Conservation (phyloP, 2,329 filamentous ascomycete species). For the Torrubiella hemipterigena region DNA sequence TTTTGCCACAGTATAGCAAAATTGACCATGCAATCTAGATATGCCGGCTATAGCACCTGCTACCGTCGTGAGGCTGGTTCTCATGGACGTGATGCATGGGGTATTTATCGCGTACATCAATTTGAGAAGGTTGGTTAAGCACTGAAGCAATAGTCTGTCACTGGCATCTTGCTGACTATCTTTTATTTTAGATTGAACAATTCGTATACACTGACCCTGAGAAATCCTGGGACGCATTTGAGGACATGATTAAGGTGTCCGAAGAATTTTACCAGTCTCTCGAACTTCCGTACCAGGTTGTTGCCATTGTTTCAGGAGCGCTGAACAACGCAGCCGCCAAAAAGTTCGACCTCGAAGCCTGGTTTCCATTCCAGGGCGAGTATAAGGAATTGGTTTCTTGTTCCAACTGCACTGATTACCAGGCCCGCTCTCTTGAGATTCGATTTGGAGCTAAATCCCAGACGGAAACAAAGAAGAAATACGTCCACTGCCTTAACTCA, state of each 20-base stretch:
- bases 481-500: conserved; percentile 86
- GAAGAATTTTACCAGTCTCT: conserved; percentile 94
- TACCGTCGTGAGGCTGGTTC: conserved; percentile 92
- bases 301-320: conserved; percentile 91
- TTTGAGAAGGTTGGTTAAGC: conserved; percentile 64
- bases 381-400: conserved; percentile 98
- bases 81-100: conserved; percentile 83
- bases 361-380: conserved; percentile 92
- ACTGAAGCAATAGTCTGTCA: background rate
- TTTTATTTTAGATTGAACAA: conserved; percentile 51
- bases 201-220: conserved; percentile 75
- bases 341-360: conserved; percentile 93
- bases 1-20: background rate
- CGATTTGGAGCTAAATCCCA: conserved; percentile 80
- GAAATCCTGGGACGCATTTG: conserved; percentile 85
- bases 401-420: conserved; percentile 97
- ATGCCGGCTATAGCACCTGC: conserved; percentile 86
- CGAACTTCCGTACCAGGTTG: conserved; percentile 78
- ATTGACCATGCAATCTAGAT: conserved; percentile 42
- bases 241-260: conserved; percentile 80
- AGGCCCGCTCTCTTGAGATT: conserved; percentile 87
- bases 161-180: conserved; percentile 1
- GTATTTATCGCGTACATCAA: conserved; percentile 94
- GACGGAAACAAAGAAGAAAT: conserved; percentile 75
- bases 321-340: conserved; percentile 68